phyloP scores from a whole-genome alignment of 768 basidiomycete genomes.

The Trametes cingulata region DNA sequence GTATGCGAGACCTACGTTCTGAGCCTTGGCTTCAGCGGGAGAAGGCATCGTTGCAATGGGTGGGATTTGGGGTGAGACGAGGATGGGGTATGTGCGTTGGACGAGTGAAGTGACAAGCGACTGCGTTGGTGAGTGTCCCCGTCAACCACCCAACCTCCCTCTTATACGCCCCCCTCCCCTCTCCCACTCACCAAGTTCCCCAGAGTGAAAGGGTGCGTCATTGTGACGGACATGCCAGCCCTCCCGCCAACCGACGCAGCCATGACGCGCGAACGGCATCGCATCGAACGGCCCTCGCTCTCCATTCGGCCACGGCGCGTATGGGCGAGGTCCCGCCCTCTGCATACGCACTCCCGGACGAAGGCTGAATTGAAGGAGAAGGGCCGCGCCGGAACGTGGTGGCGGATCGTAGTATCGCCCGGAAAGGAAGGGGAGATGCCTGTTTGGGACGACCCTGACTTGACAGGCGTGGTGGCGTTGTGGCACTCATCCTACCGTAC shows the following conservation, averaged over 20 bases:
- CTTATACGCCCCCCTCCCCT: background rate
- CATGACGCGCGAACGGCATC: background rate
- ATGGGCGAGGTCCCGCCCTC: no score
- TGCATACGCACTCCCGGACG: no score
- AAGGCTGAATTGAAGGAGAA: no score
- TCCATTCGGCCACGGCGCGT: no score
- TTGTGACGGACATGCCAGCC: background rate
- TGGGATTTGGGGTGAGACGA: background rate
- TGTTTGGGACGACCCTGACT: background rate
- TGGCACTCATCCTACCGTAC: no score
- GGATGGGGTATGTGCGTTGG: background rate
- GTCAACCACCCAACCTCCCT: background rate
- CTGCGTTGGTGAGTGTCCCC: background rate
- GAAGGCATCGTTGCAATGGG: slow-evolving; percentile 1
- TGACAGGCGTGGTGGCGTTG: no score
- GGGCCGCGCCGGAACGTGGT: no score
- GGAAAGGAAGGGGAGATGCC: background rate
- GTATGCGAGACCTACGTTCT: slow-evolving; percentile 3
- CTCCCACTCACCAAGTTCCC: no score
- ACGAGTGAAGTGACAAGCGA: background rate
- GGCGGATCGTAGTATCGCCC: background rate
- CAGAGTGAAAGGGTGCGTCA: background rate
- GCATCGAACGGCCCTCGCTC: background rate
- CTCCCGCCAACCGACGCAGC: background rate
- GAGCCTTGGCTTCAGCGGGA: slow-evolving; percentile 6